Percentiles rank a stretch among this genome's conserved stretches.
Conservation (phyloP, 2,329 filamentous ascomycete genomes). For the Lasiodiplodia hormozganensis region DNA sequence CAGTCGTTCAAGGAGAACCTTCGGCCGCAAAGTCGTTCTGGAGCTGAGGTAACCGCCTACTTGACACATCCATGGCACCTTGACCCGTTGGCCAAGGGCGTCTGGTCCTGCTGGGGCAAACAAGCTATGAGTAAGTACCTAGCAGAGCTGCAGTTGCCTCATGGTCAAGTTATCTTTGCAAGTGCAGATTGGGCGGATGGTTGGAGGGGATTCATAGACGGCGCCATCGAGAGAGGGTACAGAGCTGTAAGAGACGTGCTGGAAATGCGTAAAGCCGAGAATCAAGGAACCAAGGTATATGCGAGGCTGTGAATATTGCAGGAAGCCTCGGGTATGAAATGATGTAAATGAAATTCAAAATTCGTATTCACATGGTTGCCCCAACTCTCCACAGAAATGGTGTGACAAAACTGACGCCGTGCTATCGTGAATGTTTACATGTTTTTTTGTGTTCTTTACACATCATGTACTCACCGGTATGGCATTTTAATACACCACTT, state of each 20-base stretch:
- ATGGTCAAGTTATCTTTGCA: slow-evolving; percentile 42
- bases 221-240: slow-evolving; percentile 43
- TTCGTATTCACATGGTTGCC: background rate
- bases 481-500: background rate
- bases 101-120: slow-evolving; percentile 36
- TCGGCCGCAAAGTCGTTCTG: slow-evolving; percentile 4
- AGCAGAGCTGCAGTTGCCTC: slow-evolving; percentile 36
- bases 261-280: background rate
- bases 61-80: slow-evolving; percentile 40
- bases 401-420: background rate
- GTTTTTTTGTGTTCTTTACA: background rate
- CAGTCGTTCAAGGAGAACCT: slow-evolving; percentile 18
- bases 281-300: background rate
- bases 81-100: slow-evolving; percentile 40
- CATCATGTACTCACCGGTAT: background rate
- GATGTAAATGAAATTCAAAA: background rate
- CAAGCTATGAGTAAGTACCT: slow-evolving; percentile 34
- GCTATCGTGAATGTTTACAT: background rate
- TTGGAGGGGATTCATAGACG: slow-evolving; percentile 47
- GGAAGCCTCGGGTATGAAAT: background rate
- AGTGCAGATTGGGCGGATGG: slow-evolving; percentile 45
- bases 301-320: background rate
- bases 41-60: slow-evolving; percentile 24
- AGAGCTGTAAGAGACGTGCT: background rate
- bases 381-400: background rate